Percentiles rank a stretch among this genome's conserved stretches.
These are phyloP conservation scores for Fusarium nematophilum DNA, from an alignment of 2,329 filamentous ascomycete species.

Conservation along the genomic window DNA sequence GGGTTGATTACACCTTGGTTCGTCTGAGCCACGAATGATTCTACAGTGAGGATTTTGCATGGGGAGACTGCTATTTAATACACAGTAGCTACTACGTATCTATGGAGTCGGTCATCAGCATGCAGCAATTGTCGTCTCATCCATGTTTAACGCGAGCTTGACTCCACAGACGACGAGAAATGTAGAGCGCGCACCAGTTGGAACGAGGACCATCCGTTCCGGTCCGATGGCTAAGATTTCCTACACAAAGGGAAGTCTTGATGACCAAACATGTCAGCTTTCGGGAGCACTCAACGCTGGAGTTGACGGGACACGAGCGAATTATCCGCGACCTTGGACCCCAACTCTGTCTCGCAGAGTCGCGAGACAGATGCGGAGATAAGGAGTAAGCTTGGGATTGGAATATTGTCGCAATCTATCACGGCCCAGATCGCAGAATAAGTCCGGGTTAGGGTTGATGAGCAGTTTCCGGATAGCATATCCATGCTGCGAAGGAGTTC, in stretches of 20 bases:
- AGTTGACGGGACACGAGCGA: slow-evolving; percentile 11
- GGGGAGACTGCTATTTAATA: slow-evolving; percentile 18
- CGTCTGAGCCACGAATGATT: not conserved
- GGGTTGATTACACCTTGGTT: not conserved
- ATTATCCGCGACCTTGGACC: slow-evolving; percentile 2
- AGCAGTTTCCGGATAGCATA: not conserved
- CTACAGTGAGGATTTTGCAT: not conserved
- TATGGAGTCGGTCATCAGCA: not conserved
- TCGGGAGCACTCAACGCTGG: not conserved
- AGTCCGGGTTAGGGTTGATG: slow-evolving; percentile 1
- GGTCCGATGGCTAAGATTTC: not conserved
- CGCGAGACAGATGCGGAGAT: not conserved
- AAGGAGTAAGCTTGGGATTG: not conserved
- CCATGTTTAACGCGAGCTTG: not conserved
- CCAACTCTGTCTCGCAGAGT: not conserved
- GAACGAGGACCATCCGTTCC: not conserved
- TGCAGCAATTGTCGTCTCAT: not conserved
- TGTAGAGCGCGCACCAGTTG: slow-evolving; percentile 8
- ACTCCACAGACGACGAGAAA: slow-evolving; percentile 3
- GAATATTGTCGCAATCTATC: not conserved
- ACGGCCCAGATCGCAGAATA: not conserved
- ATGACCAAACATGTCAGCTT: slow-evolving; percentile 4
- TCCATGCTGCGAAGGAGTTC: slow-evolving; percentile 1
- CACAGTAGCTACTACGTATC: not conserved
- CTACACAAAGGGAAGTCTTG: not conserved